A percentile compares a stretch with the other conserved stretches of the same genome.
phyloP scores from a whole-genome alignment of 1,284 basidiomycete species.

The Trametes pubescens region DNA sequence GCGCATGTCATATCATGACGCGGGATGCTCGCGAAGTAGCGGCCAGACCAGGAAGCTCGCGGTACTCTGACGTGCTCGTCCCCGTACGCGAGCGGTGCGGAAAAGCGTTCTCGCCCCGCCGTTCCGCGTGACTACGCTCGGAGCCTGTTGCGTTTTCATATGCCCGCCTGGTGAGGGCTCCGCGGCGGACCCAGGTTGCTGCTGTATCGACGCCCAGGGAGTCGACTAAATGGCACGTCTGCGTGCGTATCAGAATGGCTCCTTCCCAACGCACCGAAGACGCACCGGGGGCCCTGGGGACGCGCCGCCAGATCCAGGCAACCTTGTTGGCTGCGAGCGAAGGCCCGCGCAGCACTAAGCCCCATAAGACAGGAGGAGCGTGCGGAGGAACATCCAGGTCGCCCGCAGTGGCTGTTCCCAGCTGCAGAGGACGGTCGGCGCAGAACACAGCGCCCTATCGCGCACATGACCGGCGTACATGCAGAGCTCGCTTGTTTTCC shows the following conservation, averaged over 20 bases:
- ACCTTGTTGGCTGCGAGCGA: slow-evolving; percentile 29
- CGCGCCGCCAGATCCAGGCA: slow-evolving; percentile 25
- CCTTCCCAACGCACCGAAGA: slow-evolving; percentile 13
- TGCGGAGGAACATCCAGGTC: neutral
- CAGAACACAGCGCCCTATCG: neutral
- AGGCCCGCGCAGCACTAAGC: slow-evolving; percentile 20
- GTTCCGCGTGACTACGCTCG: slow-evolving; percentile 24
- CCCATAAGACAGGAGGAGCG: slow-evolving; percentile 21
- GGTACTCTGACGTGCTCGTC: slow-evolving; percentile 3
- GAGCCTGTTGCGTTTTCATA: slow-evolving; percentile 6
- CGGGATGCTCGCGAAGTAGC: slow-evolving; percentile 20
- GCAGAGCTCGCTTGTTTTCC: slow-evolving; percentile 8
- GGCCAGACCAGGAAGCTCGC: slow-evolving; percentile 19
- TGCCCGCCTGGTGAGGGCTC: neutral
- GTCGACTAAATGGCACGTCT: slow-evolving; percentile 1
- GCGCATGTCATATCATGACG: slow-evolving; percentile 20
- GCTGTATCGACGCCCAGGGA: neutral
- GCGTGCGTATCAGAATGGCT: slow-evolving; percentile 16
- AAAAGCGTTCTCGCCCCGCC: slow-evolving; percentile 17
- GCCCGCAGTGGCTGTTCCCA: slow-evolving; percentile 6
- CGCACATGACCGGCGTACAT: slow-evolving; percentile 9
- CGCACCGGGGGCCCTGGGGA: slow-evolving; percentile 19
- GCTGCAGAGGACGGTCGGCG: neutral
- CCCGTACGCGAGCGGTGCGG: slow-evolving; percentile 14
- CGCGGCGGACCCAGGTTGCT: neutral